These are phyloP conservation scores for Adansonia grandidieri DNA, from an alignment of 441 rosid species.

Conservation along the genomic window DNA sequence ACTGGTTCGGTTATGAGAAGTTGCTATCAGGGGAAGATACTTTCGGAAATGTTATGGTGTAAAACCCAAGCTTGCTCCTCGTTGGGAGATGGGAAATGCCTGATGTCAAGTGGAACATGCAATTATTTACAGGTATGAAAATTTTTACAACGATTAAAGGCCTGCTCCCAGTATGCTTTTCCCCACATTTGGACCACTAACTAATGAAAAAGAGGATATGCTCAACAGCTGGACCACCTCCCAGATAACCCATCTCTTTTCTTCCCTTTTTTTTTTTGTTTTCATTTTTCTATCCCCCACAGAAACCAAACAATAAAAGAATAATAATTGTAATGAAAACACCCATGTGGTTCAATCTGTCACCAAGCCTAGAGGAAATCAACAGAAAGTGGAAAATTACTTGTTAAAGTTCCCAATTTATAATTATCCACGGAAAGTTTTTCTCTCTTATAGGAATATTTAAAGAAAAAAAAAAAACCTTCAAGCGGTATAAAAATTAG, in stretches of 20 bases:
- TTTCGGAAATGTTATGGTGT: conserved; percentile 3
- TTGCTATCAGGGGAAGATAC: neutral
- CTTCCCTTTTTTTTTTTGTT: no score
- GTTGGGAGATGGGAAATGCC: conserved; percentile 20
- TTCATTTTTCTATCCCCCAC: conserved; percentile 23
- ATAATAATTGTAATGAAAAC: conserved; percentile 22
- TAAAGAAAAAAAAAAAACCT: neutral
- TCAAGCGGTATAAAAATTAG: neutral
- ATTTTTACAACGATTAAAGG: conserved; percentile 37
- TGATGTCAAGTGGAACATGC: conserved; percentile 29
- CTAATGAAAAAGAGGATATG: conserved; percentile 32
- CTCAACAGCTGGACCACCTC: conserved; percentile 43
- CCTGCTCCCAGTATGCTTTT: conserved; percentile 35
- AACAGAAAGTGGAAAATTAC: conserved; percentile 6
- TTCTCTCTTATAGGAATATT: neutral
- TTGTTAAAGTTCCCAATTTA: conserved; percentile 11
- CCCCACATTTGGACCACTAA: conserved; percentile 46
- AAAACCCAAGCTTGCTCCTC: neutral
- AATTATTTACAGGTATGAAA: conserved; percentile 33
- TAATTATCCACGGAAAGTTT: conserved; percentile 18
- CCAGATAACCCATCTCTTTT: conserved; percentile 25
- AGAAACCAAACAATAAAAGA: conserved; percentile 15
- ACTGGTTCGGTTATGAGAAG: conserved; percentile 9
- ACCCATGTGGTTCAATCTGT: conserved; percentile 35
- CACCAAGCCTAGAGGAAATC: conserved; percentile 23